Percentiles rank a stretch among this genome's conserved stretches.
Conservation (phyloP, 2,329 filamentous ascomycete species). For the Aspergillus sp. region DNA sequence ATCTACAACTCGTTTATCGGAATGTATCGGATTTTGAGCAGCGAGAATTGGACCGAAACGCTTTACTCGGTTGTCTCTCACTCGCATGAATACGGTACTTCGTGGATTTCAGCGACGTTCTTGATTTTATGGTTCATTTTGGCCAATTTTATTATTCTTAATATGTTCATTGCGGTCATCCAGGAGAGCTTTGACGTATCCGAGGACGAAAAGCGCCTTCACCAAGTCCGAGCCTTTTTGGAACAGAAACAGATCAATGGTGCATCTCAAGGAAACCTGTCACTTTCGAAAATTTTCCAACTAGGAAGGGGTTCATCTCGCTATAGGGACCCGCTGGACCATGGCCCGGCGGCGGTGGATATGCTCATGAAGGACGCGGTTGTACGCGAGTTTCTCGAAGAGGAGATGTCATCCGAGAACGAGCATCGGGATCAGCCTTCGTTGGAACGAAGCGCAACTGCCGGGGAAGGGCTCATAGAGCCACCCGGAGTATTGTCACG, state of each 20-base stretch:
- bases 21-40: constrained; percentile 96
- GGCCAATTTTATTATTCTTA: constrained; percentile 91
- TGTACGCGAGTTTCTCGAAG: constrained; percentile 90
- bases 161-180: constrained; percentile 99
- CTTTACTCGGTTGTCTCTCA: constrained; percentile 78
- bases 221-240: constrained; percentile 93
- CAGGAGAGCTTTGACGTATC: constrained; percentile 99
- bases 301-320: constrained; percentile 61
- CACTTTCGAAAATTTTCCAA: constrained; percentile 60
- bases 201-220: constrained; percentile 94
- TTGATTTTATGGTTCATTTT: constrained; percentile 95
- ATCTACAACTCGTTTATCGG: constrained; percentile 96
- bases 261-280: constrained; percentile 66
- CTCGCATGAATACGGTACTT: constrained; percentile 65
- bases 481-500: constrained; percentile 59
- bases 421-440: constrained; percentile 31
- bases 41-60: constrained; percentile 91
- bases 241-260: constrained; percentile 82
- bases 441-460: constrained; percentile 22
- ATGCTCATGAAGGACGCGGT: constrained; percentile 97
- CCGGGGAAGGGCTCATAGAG: constrained; percentile 47
- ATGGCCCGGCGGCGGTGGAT: constrained; percentile 86
- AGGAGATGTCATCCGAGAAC: constrained; percentile 45
- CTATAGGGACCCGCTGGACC: constrained; percentile 80
- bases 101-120: constrained; percentile 90